These are phyloP conservation scores for Fragaria ananassa DNA, from an alignment of 306 rosid species.

Conservation along the genomic window DNA sequence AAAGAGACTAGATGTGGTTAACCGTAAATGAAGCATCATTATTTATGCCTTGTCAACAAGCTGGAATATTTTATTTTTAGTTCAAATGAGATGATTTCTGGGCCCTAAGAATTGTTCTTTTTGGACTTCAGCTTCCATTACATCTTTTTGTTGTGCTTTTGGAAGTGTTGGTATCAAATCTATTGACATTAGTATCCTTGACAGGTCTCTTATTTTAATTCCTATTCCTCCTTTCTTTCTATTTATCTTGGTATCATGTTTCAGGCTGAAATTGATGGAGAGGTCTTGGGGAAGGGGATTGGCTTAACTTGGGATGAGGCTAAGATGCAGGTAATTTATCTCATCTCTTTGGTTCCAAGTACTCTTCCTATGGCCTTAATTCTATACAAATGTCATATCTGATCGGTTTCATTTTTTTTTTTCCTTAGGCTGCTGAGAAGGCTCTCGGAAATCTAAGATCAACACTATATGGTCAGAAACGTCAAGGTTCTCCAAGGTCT, in stretches of 20 bases:
- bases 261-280: slow-evolving; percentile 88
- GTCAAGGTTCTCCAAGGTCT: slow-evolving; percentile 82
- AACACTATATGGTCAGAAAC: slow-evolving; percentile 53
- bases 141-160: not conserved
- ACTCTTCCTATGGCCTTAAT: slow-evolving; percentile 16
- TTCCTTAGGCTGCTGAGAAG: slow-evolving; percentile 77
- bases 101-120: not conserved
- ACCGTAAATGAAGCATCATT: slow-evolving; percentile 21
- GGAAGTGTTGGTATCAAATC: not conserved
- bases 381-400: slow-evolving; percentile 16
- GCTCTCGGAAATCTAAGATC: slow-evolving; percentile 78
- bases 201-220: not conserved
- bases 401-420: slow-evolving; percentile 19
- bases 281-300: slow-evolving; percentile 67
- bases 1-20: slow-evolving; percentile 1
- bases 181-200: not conserved
- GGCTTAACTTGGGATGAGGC: slow-evolving; percentile 95
- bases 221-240: not conserved
- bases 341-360: not conserved
- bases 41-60: not conserved
- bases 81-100: not conserved
- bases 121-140: slow-evolving; percentile 2
- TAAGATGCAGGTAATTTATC: slow-evolving; percentile 56
- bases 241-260: slow-evolving; percentile 5
- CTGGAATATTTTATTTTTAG: not conserved